These are phyloP conservation scores for Cryphonectria radicalis DNA, from an alignment of 2,329 filamentous ascomycete genomes.

Conservation along the genomic window DNA sequence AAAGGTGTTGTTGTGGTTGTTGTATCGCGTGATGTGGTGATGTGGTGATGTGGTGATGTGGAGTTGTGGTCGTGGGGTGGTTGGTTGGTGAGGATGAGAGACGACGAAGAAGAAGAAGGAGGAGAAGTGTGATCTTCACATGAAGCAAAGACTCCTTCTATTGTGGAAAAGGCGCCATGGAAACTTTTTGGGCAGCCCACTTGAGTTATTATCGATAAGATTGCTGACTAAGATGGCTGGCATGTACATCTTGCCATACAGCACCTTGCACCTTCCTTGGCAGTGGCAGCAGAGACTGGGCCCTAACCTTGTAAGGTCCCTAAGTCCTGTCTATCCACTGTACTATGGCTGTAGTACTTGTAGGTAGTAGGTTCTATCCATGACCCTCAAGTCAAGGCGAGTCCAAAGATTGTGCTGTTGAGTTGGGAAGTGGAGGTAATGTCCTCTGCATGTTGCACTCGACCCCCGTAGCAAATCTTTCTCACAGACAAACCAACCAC, in stretches of 20 bases:
- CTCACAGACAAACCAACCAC: not conserved
- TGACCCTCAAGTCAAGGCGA: not conserved
- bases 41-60: too few species aligned
- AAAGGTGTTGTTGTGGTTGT: conserved; percentile 29
- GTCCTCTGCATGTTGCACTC: not conserved
- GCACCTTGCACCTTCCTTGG: too few species aligned
- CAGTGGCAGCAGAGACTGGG: too few species aligned
- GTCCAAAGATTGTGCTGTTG: not conserved
- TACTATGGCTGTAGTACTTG: too few species aligned
- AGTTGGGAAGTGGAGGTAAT: not conserved
- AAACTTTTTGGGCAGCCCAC: conserved; percentile 28
- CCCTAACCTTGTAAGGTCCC: too few species aligned
- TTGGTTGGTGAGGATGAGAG: conserved; percentile 17
- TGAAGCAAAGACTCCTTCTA: not conserved
- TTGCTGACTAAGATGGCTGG: not conserved
- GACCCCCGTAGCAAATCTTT: not conserved
- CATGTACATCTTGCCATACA: too few species aligned
- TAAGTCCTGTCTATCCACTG: too few species aligned
- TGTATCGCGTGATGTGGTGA: too few species aligned
- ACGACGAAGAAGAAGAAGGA: not conserved
- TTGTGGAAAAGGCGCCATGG: conserved; percentile 6
- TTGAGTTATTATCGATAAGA: conserved; percentile 19
- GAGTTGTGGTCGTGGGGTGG: conserved; percentile 11
- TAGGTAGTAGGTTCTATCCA: too few species aligned
- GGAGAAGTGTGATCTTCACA: conserved; percentile 1